A percentile compares a stretch with the other conserved stretches of the same genome.
Conservation (phyloP, 768 basidiomycete species). For the Pulveroboletus frians region DNA sequence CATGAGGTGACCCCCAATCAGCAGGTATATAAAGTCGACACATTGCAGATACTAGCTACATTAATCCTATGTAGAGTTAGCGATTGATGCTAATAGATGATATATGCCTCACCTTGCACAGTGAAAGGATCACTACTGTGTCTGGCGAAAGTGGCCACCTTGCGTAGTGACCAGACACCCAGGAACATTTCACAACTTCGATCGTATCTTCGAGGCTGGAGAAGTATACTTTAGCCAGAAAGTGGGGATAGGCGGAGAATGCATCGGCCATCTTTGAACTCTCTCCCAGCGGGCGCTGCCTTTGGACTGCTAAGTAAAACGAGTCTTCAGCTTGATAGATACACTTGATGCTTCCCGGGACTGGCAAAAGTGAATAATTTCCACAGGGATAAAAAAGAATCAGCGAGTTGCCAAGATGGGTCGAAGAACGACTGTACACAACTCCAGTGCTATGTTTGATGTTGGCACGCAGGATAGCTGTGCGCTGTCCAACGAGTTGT, state of each 20-base stretch:
- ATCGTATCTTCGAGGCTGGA: not conserved
- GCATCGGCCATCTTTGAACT: not conserved
- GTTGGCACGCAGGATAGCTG: not conserved
- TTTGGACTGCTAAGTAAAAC: too few relatives aligned
- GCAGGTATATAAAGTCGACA: too few relatives aligned
- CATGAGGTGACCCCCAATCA: too few relatives aligned
- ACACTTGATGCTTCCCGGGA: too few relatives aligned
- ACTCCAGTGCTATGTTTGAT: not conserved
- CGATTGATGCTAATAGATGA: too few relatives aligned
- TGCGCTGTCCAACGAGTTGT: not conserved
- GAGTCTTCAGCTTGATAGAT: too few relatives aligned
- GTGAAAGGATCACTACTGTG: not conserved
- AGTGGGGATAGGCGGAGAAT: constrained; percentile 1
- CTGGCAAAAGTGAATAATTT: too few relatives aligned
- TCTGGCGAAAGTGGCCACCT: not conserved
- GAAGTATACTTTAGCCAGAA: not conserved
- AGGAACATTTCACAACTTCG: not conserved
- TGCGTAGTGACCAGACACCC: not conserved
- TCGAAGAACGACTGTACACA: constrained; percentile 3
- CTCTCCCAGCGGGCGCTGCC: too few relatives aligned
- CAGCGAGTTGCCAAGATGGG: constrained; percentile 3
- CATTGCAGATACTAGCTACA: too few relatives aligned
- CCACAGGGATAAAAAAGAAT: constrained; percentile 3
- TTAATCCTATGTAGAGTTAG: too few relatives aligned
- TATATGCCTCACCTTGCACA: not conserved